phyloP scores from a whole-genome alignment of 2,329 filamentous ascomycete genomes.

The Acarospora socialis region DNA sequence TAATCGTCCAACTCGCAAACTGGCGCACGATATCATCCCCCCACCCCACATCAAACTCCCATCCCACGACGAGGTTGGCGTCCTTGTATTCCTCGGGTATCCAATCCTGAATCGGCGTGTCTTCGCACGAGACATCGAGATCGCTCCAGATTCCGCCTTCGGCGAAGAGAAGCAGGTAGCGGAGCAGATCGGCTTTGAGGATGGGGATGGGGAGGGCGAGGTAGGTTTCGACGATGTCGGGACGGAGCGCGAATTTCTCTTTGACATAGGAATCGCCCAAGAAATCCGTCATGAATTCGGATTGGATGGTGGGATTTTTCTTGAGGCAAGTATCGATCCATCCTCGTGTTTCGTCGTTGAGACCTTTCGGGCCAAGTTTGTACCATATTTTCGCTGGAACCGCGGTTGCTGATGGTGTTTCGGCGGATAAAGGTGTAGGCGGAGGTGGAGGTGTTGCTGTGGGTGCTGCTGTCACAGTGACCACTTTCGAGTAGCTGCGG shows the following conservation, averaged over 20 bases:
- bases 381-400: no score
- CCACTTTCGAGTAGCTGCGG: no score
- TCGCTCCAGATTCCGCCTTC: constrained; percentile 31
- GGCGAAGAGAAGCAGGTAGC: constrained; percentile 27
- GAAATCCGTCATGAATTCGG: constrained; percentile 8
- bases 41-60: constrained; percentile 24
- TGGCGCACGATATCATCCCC: constrained; percentile 9
- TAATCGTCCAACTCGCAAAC: constrained; percentile 12
- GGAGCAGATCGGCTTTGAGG: constrained; percentile 29
- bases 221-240: constrained; percentile 26
- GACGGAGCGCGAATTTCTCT: constrained; percentile 20
- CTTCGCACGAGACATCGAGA: constrained; percentile 23
- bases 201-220: constrained; percentile 24
- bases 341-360: constrained; percentile 1
- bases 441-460: no score
- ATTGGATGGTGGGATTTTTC: constrained; percentile 6
- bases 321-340: constrained; percentile 5
- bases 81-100: constrained; percentile 22
- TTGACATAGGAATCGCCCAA: constrained; percentile 18
- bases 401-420: no score
- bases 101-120: constrained; percentile 24
- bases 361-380: no score
- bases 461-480: no score
- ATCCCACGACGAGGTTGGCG: constrained; percentile 24
- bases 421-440: no score